These are phyloP conservation scores for Pseudoneurospora amorphoporcata DNA, from an alignment of 495 filamentous ascomycete species.

Conservation along the genomic window DNA sequence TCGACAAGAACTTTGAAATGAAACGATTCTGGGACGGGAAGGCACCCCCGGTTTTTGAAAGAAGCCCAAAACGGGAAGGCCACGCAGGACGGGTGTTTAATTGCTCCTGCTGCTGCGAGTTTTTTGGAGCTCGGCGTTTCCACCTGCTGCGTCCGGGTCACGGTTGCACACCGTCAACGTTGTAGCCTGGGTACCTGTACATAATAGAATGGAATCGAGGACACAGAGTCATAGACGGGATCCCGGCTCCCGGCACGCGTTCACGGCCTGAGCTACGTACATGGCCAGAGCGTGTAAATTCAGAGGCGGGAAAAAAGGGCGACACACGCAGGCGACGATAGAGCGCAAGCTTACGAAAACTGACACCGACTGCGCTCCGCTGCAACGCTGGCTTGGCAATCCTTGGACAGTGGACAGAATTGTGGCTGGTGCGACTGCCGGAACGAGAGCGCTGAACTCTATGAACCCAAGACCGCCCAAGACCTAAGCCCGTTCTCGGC, in stretches of 20 bases:
- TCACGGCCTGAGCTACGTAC: background rate
- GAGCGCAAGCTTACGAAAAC: constrained; percentile 11
- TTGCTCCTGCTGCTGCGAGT: constrained; percentile 10
- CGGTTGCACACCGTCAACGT: constrained; percentile 4
- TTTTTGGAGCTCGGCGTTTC: constrained; percentile 11
- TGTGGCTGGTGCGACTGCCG: constrained; percentile 12
- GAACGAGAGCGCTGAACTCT: background rate
- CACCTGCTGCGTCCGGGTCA: background rate
- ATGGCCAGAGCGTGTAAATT: background rate
- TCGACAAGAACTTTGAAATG: background rate
- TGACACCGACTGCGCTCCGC: background rate
- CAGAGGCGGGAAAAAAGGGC: constrained; percentile 14
- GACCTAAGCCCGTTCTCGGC: background rate
- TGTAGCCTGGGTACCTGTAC: constrained; percentile 2
- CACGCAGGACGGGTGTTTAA: constrained; percentile 16
- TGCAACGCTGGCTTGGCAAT: background rate
- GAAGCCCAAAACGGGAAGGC: constrained; percentile 11
- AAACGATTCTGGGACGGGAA: background rate
- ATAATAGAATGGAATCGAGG: background rate
- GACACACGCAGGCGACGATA: background rate
- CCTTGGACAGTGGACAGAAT: background rate
- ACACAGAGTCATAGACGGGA: background rate
- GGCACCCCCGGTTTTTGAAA: background rate
- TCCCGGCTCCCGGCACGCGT: background rate
- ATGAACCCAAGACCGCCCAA: background rate